These are phyloP conservation scores for Leishmania braziliensis DNA, from an alignment of 208 protist genomes.

Conservation along the genomic window DNA sequence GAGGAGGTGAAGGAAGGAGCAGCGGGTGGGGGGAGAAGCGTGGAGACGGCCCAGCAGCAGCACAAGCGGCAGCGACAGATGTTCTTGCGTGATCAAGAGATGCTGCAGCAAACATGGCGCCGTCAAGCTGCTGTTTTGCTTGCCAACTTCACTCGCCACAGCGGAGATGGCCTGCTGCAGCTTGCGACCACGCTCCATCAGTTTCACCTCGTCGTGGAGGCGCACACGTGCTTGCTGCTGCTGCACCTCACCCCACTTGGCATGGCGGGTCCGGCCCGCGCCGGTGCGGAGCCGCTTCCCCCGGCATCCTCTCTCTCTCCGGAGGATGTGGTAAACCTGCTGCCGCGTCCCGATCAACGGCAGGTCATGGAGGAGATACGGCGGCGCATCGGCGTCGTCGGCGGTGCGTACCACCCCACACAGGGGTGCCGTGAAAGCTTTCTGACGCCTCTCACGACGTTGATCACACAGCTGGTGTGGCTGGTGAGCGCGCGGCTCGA, in stretches of 20 bases:
- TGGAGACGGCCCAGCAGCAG: background rate
- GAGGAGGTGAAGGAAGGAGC: background rate
- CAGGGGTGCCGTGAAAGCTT: conserved; percentile 57
- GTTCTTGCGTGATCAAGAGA: conserved; percentile 19
- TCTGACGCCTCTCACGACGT: conserved; percentile 57
- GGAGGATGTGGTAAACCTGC: conserved; percentile 19
- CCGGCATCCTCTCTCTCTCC: conserved; percentile 7
- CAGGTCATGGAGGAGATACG: conserved; percentile 57
- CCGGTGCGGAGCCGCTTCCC: conserved; percentile 27
- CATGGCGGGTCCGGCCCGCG: conserved; percentile 23
- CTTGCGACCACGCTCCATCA: conserved; percentile 50
- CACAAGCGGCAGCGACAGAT: conserved; percentile 1
- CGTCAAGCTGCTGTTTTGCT: conserved; percentile 62
- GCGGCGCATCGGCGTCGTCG: conserved; percentile 54
- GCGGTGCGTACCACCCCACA: conserved; percentile 60
- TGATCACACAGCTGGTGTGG: conserved; percentile 71
- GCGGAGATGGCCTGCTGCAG: conserved; percentile 50
- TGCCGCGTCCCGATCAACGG: conserved; percentile 47
- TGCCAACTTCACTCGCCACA: conserved; percentile 69
- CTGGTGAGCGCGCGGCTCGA: conserved; percentile 45
- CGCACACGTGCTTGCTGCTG: conserved; percentile 77
- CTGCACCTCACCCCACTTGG: conserved; percentile 51
- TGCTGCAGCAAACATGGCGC: conserved; percentile 41
- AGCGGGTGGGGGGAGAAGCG: background rate
- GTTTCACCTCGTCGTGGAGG: conserved; percentile 49